A percentile compares a stretch with the other conserved stretches of the same genome.
phyloP scores from a whole-genome alignment of 2,329 filamentous ascomycete species.

The Neofusicoccum laricinum region DNA sequence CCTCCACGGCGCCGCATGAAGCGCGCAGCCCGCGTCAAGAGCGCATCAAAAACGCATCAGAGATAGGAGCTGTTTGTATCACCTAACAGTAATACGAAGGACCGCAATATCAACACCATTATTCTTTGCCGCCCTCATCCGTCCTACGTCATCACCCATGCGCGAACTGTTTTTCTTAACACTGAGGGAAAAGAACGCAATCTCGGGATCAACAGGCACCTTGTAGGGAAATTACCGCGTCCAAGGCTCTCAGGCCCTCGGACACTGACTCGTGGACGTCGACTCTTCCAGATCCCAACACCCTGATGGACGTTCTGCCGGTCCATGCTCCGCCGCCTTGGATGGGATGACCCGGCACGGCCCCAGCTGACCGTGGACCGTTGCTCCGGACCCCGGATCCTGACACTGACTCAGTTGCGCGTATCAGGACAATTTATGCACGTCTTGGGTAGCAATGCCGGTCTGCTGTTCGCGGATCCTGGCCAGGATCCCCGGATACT shows the following conservation, averaged over 20 bases:
- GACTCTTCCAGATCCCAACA: slow-evolving; percentile 4
- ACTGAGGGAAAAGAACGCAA: slow-evolving; percentile 2
- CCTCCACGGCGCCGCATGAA: slow-evolving; percentile 7
- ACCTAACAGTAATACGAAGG: slow-evolving; percentile 15
- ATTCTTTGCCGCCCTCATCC: slow-evolving; percentile 7
- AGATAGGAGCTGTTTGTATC: slow-evolving; percentile 15
- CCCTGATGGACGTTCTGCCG: slow-evolving; percentile 8
- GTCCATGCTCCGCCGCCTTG: slow-evolving; percentile 5
- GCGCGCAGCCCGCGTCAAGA: not conserved
- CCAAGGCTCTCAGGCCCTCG: not conserved
- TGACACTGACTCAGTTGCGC: slow-evolving; percentile 6
- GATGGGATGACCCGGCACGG: slow-evolving; percentile 14
- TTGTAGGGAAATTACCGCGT: slow-evolving; percentile 3
- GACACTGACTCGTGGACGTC: not conserved
- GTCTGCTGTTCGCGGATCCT: slow-evolving; percentile 42
- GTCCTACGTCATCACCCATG: slow-evolving; percentile 10
- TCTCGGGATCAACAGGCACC: not conserved
- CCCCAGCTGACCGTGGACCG: slow-evolving; percentile 12
- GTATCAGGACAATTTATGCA: slow-evolving; percentile 13
- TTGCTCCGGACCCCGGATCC: slow-evolving; percentile 15
- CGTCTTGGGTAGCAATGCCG: not conserved
- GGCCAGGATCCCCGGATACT: slow-evolving; percentile 45
- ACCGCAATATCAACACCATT: slow-evolving; percentile 16
- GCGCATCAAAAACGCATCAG: slow-evolving; percentile 9
- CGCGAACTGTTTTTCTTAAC: slow-evolving; percentile 3